Percentiles rank a stretch among this genome's conserved stretches.
phyloP scores from a whole-genome alignment of 495 filamentous ascomycete species.

The Chaetomium cochliodes region DNA sequence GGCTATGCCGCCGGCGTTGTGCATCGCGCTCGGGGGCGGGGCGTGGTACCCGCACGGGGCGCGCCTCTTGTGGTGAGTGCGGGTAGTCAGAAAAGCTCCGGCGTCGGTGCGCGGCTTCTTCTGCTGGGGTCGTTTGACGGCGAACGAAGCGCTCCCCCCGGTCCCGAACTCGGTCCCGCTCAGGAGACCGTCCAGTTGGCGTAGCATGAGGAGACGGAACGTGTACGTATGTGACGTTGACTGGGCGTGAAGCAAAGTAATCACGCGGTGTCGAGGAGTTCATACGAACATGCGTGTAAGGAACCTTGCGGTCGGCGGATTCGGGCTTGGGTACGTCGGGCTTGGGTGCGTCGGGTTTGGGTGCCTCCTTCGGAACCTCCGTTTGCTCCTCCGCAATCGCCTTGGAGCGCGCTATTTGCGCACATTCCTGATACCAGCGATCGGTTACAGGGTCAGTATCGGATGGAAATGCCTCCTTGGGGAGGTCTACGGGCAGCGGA shows the following conservation, averaged over 20 bases:
- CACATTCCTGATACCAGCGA: slow-evolving; percentile 77
- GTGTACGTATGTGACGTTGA: slow-evolving; percentile 31
- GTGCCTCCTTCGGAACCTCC: slow-evolving; percentile 27
- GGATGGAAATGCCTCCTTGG: slow-evolving; percentile 70
- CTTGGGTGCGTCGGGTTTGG: slow-evolving; percentile 22
- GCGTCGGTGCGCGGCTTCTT: slow-evolving; percentile 30
- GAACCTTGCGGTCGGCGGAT: slow-evolving; percentile 25
- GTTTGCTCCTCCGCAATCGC: slow-evolving; percentile 16
- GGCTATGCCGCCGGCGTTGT: slow-evolving; percentile 31
- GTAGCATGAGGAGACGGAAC: slow-evolving; percentile 15
- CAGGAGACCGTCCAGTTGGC: slow-evolving; percentile 26
- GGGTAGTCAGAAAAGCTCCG: slow-evolving; percentile 33
- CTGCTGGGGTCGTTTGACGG: slow-evolving; percentile 29
- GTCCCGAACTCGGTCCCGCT: slow-evolving; percentile 27
- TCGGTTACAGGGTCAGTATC: slow-evolving; percentile 75
- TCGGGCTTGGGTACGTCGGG: slow-evolving; percentile 34
- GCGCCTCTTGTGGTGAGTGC: slow-evolving; percentile 26
- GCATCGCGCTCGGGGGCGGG: slow-evolving; percentile 22
- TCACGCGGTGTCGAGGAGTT: slow-evolving; percentile 24
- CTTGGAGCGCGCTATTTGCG: slow-evolving; percentile 47
- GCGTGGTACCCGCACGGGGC: slow-evolving; percentile 26
- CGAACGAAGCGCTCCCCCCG: slow-evolving; percentile 27
- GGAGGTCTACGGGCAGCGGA: slow-evolving; percentile 75
- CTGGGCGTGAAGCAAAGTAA: slow-evolving; percentile 27
- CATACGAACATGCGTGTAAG: slow-evolving; percentile 29